Evolutionary conservation across 345 rosid genomes (phyloP).

Genomic region (Brassica juncea): DNA sequence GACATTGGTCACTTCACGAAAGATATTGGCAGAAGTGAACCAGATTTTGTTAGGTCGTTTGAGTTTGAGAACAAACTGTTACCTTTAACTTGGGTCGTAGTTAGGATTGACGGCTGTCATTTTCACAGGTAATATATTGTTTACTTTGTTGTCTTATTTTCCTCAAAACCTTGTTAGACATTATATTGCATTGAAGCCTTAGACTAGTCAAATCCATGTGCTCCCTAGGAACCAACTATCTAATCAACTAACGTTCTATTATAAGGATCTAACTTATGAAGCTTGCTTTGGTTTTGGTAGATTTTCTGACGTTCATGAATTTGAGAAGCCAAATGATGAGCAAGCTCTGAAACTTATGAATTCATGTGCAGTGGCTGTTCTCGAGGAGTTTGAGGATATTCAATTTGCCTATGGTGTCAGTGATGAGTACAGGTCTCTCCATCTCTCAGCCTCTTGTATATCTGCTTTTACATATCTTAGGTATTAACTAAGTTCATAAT

Average conservation of each 20-base stretch:
- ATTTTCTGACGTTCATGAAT: constrained; percentile 78
- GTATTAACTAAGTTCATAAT: constrained; percentile 7
- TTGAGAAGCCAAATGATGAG: constrained; percentile 89
- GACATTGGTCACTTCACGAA: constrained; percentile 61
- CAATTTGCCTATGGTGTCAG: constrained; percentile 83
- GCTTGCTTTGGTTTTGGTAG: constrained; percentile 50
- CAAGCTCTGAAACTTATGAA: constrained; percentile 90
- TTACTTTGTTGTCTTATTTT: neutral
- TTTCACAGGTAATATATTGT: constrained; percentile 71
- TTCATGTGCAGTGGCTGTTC: constrained; percentile 42
- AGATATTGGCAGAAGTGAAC: constrained; percentile 59
- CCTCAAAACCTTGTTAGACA: neutral
- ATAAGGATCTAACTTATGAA: constrained; percentile 33
- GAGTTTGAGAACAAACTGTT: constrained; percentile 70
- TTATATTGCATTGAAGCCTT: constrained; percentile 9
- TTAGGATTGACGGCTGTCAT: constrained; percentile 93
- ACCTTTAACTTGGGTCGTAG: constrained; percentile 76
- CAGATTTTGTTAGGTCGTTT: constrained; percentile 67
- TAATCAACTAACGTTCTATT: neutral
- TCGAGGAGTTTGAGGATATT: constrained; percentile 70
- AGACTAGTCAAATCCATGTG: constrained; percentile 4
- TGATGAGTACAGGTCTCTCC: constrained; percentile 76
- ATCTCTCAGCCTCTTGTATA: constrained; percentile 5
- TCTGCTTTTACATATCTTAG: neutral
- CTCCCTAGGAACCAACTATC: neutral